Evolutionary conservation across 2,329 filamentous ascomycete species (phyloP), one percentile per base, ranked within the genome.

Genomic region (Fusarium mangiferae): DNA sequence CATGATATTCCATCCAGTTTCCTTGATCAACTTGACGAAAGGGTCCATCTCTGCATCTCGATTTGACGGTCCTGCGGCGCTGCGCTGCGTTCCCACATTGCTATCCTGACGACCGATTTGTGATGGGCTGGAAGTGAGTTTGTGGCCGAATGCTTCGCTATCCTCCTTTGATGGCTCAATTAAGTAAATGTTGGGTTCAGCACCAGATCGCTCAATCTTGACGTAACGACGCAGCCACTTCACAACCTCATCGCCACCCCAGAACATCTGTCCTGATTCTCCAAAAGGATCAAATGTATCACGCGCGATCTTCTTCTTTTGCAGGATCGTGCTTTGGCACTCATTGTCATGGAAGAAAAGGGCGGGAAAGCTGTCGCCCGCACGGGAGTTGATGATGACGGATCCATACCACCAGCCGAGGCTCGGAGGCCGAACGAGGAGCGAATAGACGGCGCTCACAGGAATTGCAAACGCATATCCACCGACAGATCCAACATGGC

Each of bases 321-420:
- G 96, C 63, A 97, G 84, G 28, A 98, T 97, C 0, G 96, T 99
- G 60, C 93, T 97, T 83, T 98, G 93, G 79, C 96, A 99, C 84
- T 99, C 96, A 72, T 91, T 95, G 79, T 99, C 96, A 81, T 99
- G 96, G 84, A 99, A 99, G 84, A 99, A 99, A 3, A 99, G 85
- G 0, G 96, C 95, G 0, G 96, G 96, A 76, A 98, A 98, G 80
- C 94, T 96, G 80, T 98, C 95, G 7, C 97, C 97, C 2, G 93
- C 91, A 18, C 93, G 88, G 3, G 94, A 94, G 81, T 99, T 99
- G 84, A 99, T 94, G 65, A 99, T 92, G 35, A 99, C 84, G 72
- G 95, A 98, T 39, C 96, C 96, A 81, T 97, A 98, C 96, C 96
- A 99, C 97, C 96, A 99, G 22, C 96, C 97, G 13, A 98, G 84